A percentile compares a stretch with the other conserved stretches of the same genome.
These are phyloP conservation scores for Escallonia rubra DNA, from an alignment of 129 eudicot species.

Conservation along the genomic window DNA sequence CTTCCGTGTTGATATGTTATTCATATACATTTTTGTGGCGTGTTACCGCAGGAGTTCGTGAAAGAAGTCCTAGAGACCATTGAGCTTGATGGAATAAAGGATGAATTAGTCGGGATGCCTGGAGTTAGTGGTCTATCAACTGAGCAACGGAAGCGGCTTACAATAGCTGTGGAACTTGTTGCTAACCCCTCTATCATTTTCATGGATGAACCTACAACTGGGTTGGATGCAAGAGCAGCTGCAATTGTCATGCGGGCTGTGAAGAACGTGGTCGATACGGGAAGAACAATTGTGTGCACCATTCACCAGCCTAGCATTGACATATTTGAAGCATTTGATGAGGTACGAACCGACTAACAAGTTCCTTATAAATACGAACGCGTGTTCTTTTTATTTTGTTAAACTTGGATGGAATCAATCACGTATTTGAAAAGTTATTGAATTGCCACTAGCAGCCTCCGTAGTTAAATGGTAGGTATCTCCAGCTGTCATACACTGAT, in stretches of 20 bases:
- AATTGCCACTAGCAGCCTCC: no score
- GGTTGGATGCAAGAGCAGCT: slow-evolving; percentile 44
- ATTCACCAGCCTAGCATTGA: slow-evolving; percentile 47
- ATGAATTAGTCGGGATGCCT: slow-evolving; percentile 29
- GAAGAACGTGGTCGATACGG: slow-evolving; percentile 38
- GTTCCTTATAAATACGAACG: background rate
- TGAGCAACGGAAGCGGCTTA: slow-evolving; percentile 37
- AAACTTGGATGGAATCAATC: no score
- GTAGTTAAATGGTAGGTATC: no score
- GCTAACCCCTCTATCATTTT: slow-evolving; percentile 42
- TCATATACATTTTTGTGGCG: no score
- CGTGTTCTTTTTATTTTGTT: no score
- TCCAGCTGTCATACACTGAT: no score
- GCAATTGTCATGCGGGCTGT: slow-evolving; percentile 50
- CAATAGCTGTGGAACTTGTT: slow-evolving; percentile 49
- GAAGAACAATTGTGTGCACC: slow-evolving; percentile 45
- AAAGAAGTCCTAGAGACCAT: slow-evolving; percentile 27
- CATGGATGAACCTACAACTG: slow-evolving; percentile 47
- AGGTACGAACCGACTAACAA: slow-evolving; percentile 9
- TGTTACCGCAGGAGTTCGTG: slow-evolving; percentile 19
- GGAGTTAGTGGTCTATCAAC: slow-evolving; percentile 35
- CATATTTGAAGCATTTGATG: slow-evolving; percentile 42
- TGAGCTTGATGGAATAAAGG: slow-evolving; percentile 29
- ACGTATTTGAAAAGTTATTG: no score
- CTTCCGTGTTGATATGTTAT: no score